phyloP scores from a whole-genome alignment of 495 filamentous ascomycete genomes.

The Penicillium mononematosum region DNA sequence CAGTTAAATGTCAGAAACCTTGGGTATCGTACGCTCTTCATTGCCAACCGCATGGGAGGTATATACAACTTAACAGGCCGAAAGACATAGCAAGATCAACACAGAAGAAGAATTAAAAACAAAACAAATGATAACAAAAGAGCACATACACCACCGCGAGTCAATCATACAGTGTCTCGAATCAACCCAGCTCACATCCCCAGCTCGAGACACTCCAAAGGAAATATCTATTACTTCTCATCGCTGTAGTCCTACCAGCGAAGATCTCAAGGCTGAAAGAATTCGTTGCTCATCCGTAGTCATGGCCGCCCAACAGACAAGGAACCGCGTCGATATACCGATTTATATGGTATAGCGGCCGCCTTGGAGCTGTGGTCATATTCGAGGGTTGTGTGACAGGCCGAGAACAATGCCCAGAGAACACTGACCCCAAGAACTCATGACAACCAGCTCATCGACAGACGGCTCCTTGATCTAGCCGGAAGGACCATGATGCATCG shows the following conservation, averaged over 20 bases:
- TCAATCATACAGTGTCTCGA: slow-evolving; percentile 3
- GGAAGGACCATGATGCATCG: slow-evolving; percentile 40
- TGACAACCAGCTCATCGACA: slow-evolving; percentile 4
- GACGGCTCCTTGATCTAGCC: slow-evolving; percentile 17
- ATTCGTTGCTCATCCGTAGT: slow-evolving; percentile 12
- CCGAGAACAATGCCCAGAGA: background rate
- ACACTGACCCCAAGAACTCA: background rate
- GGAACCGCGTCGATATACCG: slow-evolving; percentile 8
- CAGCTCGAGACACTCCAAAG: slow-evolving; percentile 12
- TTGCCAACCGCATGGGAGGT: slow-evolving; percentile 42
- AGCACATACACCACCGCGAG: slow-evolving; percentile 18
- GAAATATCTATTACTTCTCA: slow-evolving; percentile 23
- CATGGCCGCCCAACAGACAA: slow-evolving; percentile 9
- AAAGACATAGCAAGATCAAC: slow-evolving; percentile 39
- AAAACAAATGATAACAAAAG: slow-evolving; percentile 21
- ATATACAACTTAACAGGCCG: slow-evolving; percentile 46
- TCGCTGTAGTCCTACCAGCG: slow-evolving; percentile 10
- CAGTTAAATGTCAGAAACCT: slow-evolving; percentile 10
- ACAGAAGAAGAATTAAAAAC: slow-evolving; percentile 30
- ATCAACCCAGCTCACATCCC: slow-evolving; percentile 13
- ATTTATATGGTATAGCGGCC: slow-evolving; percentile 11
- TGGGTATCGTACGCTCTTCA: slow-evolving; percentile 48
- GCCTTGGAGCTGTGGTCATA: slow-evolving; percentile 1
- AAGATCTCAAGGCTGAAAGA: slow-evolving; percentile 22
- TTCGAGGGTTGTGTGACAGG: slow-evolving; percentile 8